A percentile compares a stretch with the other conserved stretches of the same genome.
Conservation (phyloP, 169 alveolate species). For the Plasmodium billcollinsi region DNA sequence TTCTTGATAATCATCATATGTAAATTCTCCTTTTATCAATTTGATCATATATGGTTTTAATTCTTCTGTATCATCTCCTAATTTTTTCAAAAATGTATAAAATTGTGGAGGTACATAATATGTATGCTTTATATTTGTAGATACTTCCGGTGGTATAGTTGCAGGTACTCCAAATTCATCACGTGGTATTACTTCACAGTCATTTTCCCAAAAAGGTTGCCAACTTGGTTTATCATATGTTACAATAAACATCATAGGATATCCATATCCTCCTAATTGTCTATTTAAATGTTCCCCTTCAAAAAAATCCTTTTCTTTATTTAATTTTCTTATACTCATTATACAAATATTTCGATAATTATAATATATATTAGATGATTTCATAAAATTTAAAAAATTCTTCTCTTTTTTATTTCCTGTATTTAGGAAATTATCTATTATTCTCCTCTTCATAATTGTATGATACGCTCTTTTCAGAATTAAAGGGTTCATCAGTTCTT, state of each 20-base stretch:
- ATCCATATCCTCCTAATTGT: constrained; percentile 79
- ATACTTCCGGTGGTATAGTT: constrained; percentile 86
- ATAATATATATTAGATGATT: no score
- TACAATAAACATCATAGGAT: constrained; percentile 84
- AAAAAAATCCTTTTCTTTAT: constrained; percentile 15
- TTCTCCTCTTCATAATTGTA: no score
- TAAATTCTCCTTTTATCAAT: constrained; percentile 87
- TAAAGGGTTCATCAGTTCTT: no score
- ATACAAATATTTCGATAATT: neutral
- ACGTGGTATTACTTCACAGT: constrained; percentile 84
- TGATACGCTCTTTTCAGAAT: no score
- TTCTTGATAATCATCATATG: constrained; percentile 92
- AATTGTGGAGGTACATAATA: constrained; percentile 92
- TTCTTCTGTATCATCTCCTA: constrained; percentile 92
- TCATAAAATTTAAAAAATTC: no score
- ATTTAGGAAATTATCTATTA: no score
- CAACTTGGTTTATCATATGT: constrained; percentile 85
- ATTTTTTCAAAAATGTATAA: constrained; percentile 90
- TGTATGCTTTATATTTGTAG: constrained; percentile 84
- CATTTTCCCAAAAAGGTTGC: constrained; percentile 85
- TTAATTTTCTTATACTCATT: neutral
- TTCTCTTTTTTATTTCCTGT: no score
- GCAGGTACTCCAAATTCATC: constrained; percentile 86
- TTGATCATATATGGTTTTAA: constrained; percentile 91
- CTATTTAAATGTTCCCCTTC: constrained; percentile 70